These are phyloP conservation scores for Thielaviopsis musarum DNA, from an alignment of 2,329 filamentous ascomycete species.

Conservation along the genomic window DNA sequence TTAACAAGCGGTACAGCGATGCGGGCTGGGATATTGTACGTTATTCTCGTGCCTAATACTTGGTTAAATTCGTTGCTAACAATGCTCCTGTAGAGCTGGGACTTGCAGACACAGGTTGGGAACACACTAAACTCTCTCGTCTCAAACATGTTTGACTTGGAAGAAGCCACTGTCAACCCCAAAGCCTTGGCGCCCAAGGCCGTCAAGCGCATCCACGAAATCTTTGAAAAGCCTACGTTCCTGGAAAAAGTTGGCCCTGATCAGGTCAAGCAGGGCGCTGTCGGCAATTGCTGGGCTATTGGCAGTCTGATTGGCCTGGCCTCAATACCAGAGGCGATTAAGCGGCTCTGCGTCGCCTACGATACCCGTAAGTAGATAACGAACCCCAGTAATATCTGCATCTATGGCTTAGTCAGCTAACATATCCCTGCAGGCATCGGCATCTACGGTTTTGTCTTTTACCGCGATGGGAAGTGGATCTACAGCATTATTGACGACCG, in stretches of 20 bases:
- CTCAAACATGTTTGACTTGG: constrained; percentile 34
- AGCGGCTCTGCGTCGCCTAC: constrained; percentile 58
- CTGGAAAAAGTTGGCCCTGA: constrained; percentile 46
- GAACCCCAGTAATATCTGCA: too few relatives aligned
- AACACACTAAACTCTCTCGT: constrained; percentile 37
- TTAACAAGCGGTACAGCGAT: constrained; percentile 68
- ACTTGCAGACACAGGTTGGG: constrained; percentile 48
- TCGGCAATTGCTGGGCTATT: constrained; percentile 75
- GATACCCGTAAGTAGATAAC: constrained; percentile 35
- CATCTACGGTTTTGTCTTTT: constrained; percentile 83
- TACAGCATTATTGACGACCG: constrained; percentile 87
- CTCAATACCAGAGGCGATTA: constrained; percentile 53
- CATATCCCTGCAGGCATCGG: constrained; percentile 36
- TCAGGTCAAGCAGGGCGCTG: constrained; percentile 60
- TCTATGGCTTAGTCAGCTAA: background rate
- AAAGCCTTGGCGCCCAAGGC: constrained; percentile 46
- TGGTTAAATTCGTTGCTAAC: background rate
- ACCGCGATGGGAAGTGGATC: constrained; percentile 78
- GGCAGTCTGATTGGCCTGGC: constrained; percentile 61
- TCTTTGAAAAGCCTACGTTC: constrained; percentile 59
- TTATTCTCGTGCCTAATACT: constrained; percentile 11
- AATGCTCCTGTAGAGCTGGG: constrained; percentile 33
- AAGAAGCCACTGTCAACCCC: constrained; percentile 16
- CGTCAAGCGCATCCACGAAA: constrained; percentile 59
- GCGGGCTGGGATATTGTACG: constrained; percentile 41